Base-by-base conservation (phyloP, 331 rosid genomes). In the Pyracantha coccinea region DNA sequence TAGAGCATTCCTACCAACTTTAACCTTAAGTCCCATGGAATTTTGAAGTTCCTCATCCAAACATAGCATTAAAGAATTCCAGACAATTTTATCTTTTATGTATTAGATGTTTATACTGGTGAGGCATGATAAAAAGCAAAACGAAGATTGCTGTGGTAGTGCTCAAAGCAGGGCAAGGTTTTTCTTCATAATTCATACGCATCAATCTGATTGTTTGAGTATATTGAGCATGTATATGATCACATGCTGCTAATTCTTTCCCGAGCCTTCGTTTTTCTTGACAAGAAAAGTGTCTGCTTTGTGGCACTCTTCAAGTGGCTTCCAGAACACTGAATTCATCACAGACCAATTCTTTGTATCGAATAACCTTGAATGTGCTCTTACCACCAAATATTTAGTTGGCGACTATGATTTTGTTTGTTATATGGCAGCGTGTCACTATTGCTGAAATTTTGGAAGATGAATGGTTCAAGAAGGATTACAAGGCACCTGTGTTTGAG, bases 401-500 rank as follows among this genome's bases (percentile, higher is more conserved):
- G 52, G 58, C 13, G 66, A 85, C 70, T 9, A 38, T 38, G 45
- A 38, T 38, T 77, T 67, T 19, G n/a, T 13, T 67, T 50, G 31
- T 81, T 73, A 52, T 74, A 25, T 86, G 86, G 73, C 97, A 95
- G 99, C 97, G 99, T 29, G 86, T 92, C 77, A 81, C 97, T 20
- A 44, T 90, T 66, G 68, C 90, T 44, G 97, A 92, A 82, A 89
- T 95, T 82, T 82, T 90, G 85, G 82, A 83, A 19, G 97, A 95
- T 65, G 96, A 89, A 85, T 95, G 99, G 99, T 95, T 95, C 80
- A 95, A 92, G 89, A 88, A 90, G 83, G 93, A 83, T 61, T 90
- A 85, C 68, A 92, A 86, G 78, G 90, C 97, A 77, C 91, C 94
- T 3, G 79, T 87, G 66, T 95, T 95, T n/a, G 91, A 89, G 77